phyloP scores from a whole-genome alignment of 1,284 basidiomycete genomes.

The Apiotrichum montevideense region DNA sequence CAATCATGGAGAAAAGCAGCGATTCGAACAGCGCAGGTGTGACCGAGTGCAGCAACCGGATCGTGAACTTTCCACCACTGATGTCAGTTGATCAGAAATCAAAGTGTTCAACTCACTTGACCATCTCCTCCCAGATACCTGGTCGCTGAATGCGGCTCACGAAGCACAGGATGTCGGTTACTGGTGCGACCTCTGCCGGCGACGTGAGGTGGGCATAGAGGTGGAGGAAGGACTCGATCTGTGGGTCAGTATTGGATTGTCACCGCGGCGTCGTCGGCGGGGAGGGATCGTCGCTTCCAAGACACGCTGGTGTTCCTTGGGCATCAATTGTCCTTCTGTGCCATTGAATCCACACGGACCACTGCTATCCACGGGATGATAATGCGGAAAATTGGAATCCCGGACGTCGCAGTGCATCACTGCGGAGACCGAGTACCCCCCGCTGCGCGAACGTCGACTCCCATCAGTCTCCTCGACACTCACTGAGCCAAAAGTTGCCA shows the following conservation, averaged over 20 bases:
- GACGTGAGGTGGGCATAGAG: slow-evolving; percentile 46
- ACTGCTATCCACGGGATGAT: no score
- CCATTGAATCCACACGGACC: no score
- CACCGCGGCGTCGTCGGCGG: no score
- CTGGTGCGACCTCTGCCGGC: slow-evolving; percentile 43
- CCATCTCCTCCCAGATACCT: slow-evolving; percentile 48
- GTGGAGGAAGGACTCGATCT: slow-evolving; percentile 49
- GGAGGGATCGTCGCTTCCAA: no score
- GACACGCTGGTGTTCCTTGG: no score
- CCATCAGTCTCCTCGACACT: slow-evolving; percentile 8
- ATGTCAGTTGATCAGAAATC: neutral
- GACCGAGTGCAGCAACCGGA: slow-evolving; percentile 42
- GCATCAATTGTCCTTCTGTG: no score
- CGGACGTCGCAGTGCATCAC: no score
- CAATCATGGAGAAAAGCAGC: slow-evolving; percentile 42
- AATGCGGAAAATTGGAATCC: no score
- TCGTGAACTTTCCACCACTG: slow-evolving; percentile 43
- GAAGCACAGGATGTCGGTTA: slow-evolving; percentile 47
- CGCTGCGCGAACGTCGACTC: no score
- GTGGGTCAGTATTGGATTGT: neutral
- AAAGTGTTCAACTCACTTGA: slow-evolving; percentile 29
- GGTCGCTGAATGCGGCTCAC: slow-evolving; percentile 43
- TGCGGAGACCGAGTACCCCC: no score
- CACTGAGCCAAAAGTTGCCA: slow-evolving; percentile 48
- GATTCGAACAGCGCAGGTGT: slow-evolving; percentile 44